These are phyloP conservation scores for Penicillium fuscoglaucum DNA, from an alignment of 2,329 filamentous ascomycete genomes.

Conservation along the genomic window DNA sequence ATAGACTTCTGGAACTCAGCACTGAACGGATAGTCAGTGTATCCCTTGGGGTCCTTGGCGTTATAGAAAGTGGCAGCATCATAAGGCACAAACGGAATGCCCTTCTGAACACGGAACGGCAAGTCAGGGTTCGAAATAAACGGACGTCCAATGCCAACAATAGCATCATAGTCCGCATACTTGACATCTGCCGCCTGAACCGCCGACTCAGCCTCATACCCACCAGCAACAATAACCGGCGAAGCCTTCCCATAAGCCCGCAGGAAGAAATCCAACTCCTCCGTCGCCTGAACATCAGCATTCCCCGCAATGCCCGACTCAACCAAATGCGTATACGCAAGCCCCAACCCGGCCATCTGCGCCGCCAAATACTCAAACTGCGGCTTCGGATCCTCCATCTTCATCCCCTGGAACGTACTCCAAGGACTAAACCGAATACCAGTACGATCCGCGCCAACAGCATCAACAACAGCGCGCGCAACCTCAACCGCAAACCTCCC, in stretches of 20 bases:
- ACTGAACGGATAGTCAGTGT: conserved; percentile 41
- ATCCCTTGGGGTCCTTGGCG: conserved; percentile 39
- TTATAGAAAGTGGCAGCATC: conserved; percentile 46
- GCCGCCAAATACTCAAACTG: conserved; percentile 62
- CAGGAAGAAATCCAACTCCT: conserved; percentile 47
- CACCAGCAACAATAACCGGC: conserved; percentile 55
- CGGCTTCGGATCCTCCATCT: conserved; percentile 61
- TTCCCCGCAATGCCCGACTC: conserved; percentile 53
- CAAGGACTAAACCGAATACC: conserved; percentile 53
- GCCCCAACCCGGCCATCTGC: conserved; percentile 52
- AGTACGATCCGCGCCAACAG: conserved; percentile 48
- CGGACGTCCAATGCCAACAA: conserved; percentile 45
- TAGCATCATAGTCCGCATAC: conserved; percentile 33
- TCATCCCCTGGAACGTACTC: conserved; percentile 49
- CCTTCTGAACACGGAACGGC: conserved; percentile 43
- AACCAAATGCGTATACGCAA: conserved; percentile 64
- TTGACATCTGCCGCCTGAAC: conserved; percentile 37
- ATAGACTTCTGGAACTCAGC: conserved; percentile 33
- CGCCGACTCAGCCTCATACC: conserved; percentile 45
- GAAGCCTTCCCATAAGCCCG: conserved; percentile 42
- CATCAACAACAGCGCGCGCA: conserved; percentile 44
- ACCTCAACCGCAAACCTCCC: conserved; percentile 57
- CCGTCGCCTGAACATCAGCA: conserved; percentile 35
- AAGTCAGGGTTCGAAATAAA: conserved; percentile 51
- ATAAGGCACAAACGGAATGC: conserved; percentile 41